Evolutionary conservation across 306 rosid genomes (phyloP), one percentile per base, ranked within the genome.

Genomic region (Trichosanthes cucumerina): DNA sequence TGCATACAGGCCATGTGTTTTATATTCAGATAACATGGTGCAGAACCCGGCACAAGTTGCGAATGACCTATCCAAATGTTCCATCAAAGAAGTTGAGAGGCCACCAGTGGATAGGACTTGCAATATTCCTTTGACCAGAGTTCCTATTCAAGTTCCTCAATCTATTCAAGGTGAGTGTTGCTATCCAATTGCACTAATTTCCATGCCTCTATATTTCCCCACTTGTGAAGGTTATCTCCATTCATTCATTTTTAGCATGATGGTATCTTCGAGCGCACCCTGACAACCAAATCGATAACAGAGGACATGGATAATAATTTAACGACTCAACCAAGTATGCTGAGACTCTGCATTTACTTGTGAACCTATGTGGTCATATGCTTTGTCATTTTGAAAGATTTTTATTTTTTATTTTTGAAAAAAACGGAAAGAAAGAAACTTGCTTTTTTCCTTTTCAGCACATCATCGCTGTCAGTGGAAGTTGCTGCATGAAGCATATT

Each of bases 121-220:
- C 50, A 93, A 87, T 81, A 69, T 86, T 79, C 90, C 97, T 19
- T 52, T 79, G 65, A 43, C 92, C 7, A 85, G 89, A 88, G 85
- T 86, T 83, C 98, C 98, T n/a, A 75, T 87, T 58, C 97, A 90
- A 84, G 85, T 86, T 80, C 93, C 99, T 80, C 97, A 88, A 82
- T 82, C 85, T 83, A 90, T 88, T 85, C 97, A 89, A 91, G 97
- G 98, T 94, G 47, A 75, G 11, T 49, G 14, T 66, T 33, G 36
- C 79, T 56, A 39, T 50, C n/a, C 59, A 49, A 34, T 39, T 47
- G 0, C 14, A 21, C 5, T 21, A 13, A 21, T 23, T 23, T 41
- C 19, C 34, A 68, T 68, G 53, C 75, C 28, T 21, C 49, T 10
- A 38, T 23, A 70, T 70, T 24, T 70, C n/a, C 56, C 36, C 54